Evolutionary conservation across 495 filamentous ascomycete species (phyloP).

Genomic region (Aspergillus homomorphus): DNA sequence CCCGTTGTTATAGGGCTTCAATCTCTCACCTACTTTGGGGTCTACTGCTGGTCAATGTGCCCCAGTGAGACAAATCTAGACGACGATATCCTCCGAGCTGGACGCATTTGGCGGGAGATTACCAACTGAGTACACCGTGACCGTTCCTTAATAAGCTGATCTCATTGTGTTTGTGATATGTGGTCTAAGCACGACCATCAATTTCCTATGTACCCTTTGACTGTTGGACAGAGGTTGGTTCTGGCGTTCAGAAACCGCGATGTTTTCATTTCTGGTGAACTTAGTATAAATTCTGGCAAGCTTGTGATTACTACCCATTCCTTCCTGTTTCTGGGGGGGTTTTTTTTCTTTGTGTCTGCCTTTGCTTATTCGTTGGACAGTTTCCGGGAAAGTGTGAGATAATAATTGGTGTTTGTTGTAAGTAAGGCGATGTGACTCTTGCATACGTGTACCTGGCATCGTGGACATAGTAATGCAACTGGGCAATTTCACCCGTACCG

Average conservation of each 20-base stretch:
- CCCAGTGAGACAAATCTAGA: background rate
- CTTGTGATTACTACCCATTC: conserved; percentile 14
- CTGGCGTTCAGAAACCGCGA: conserved; percentile 11
- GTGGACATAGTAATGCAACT: background rate
- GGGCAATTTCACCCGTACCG: background rate
- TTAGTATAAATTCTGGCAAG: too few species aligned
- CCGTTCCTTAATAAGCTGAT: background rate
- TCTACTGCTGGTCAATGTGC: conserved; percentile 14
- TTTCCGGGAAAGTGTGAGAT: background rate
- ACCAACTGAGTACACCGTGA: background rate
- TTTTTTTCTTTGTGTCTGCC: conserved; percentile 5
- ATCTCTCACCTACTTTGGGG: conserved; percentile 3
- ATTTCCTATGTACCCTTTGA: background rate
- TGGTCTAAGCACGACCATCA: background rate
- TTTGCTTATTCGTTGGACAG: background rate
- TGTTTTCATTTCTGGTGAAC: conserved; percentile 12
- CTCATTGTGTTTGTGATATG: background rate
- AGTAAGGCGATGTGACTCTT: background rate
- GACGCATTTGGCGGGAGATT: background rate
- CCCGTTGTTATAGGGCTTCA: background rate
- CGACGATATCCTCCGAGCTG: background rate
- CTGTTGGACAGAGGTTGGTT: conserved; percentile 10
- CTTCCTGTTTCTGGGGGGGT: conserved; percentile 10
- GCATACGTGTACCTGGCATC: background rate
- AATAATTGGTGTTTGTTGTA: background rate